These are phyloP conservation scores for Camelina laxa DNA, from an alignment of 345 rosid genomes.

Conservation along the genomic window DNA sequence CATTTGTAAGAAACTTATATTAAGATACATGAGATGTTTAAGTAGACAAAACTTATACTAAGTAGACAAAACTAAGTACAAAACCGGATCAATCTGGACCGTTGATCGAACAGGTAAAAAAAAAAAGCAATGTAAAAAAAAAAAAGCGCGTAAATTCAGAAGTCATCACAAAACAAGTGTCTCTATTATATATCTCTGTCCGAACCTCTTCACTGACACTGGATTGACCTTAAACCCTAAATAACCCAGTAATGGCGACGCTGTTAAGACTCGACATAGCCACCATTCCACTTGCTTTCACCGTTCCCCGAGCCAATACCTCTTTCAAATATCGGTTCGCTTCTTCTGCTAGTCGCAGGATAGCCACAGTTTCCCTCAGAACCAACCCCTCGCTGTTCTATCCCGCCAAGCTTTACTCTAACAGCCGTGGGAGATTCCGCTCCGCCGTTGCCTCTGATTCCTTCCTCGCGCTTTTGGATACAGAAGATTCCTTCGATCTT, in stretches of 20 bases:
- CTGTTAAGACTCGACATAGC: constrained; percentile 55
- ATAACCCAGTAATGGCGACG: constrained; percentile 53
- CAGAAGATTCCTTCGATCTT: constrained; percentile 59
- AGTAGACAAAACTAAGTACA: no score
- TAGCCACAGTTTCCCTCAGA: constrained; percentile 44
- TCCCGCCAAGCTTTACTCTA: constrained; percentile 28
- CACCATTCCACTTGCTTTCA: constrained; percentile 54
- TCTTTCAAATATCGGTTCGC: constrained; percentile 43
- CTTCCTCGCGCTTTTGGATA: constrained; percentile 52
- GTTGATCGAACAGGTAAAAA: constrained; percentile 10
- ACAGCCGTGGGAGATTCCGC: constrained; percentile 50
- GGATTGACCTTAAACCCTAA: constrained; percentile 28
- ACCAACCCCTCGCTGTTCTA: constrained; percentile 38
- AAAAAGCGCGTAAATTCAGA: neutral
- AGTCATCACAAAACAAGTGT: neutral
- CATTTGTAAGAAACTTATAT: no score
- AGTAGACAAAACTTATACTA: no score
- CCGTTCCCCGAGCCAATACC: constrained; percentile 39
- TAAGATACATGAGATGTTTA: no score
- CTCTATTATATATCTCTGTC: neutral
- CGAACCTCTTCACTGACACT: neutral
- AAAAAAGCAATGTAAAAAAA: neutral
- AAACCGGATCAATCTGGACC: constrained; percentile 5
- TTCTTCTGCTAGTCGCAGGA: constrained; percentile 41
- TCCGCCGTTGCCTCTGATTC: constrained; percentile 51